A percentile compares a stretch with the other conserved stretches of the same genome.
Evolutionary conservation across 225 moss, liverwort and hornwort species (phyloP).

Genomic region (Thuidium tamariscinum): DNA sequence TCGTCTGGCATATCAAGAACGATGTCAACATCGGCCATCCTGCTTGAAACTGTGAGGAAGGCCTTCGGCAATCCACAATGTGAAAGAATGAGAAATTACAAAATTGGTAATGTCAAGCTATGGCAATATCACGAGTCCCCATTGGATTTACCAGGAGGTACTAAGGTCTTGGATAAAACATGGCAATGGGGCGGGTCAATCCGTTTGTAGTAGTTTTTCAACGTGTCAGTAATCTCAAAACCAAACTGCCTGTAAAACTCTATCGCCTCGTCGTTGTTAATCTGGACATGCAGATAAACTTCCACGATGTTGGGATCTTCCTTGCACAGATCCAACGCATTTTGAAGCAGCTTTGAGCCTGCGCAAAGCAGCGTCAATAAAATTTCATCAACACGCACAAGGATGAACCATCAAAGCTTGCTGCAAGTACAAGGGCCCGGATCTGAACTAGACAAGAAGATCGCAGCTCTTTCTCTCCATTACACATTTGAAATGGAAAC

Average conservation of each 20-base stretch:
- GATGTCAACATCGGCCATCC: conserved; percentile 4
- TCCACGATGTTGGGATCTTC: conserved; percentile 63
- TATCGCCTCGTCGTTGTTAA: conserved; percentile 81
- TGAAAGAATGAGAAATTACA: conserved; percentile 35
- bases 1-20: neutral
- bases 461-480: neutral
- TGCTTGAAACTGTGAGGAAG: conserved; percentile 6
- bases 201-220: conserved; percentile 90
- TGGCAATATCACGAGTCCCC: conserved; percentile 14
- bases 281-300: conserved; percentile 94
- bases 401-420: neutral
- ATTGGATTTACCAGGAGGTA: conserved; percentile 1
- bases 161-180: conserved; percentile 58
- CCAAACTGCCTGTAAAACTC: conserved; percentile 75
- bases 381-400: neutral
- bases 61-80: conserved; percentile 24
- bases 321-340: conserved; percentile 77
- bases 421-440: neutral
- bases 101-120: conserved; percentile 12
- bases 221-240: conserved; percentile 71
- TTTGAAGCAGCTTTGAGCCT: conserved; percentile 87
- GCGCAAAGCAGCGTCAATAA: neutral
- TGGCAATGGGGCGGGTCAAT: conserved; percentile 94
- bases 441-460: neutral
- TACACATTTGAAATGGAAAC: neutral